Evolutionary conservation across 208 protist genomes (phyloP), one percentile per base, ranked within the genome.

Genomic region (Trypanosoma lewisi): DNA sequence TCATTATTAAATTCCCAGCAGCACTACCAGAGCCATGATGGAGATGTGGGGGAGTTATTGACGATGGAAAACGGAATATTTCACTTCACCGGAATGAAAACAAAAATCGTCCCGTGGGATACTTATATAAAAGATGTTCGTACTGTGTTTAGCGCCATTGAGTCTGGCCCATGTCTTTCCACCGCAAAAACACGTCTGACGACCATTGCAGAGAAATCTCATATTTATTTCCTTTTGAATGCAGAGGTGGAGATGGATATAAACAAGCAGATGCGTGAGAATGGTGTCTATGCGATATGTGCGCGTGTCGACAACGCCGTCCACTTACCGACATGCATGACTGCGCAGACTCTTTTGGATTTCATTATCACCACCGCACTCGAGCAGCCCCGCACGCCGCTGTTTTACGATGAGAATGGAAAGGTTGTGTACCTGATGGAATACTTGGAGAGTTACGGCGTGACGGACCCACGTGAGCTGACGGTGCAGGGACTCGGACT

Each of bases 401-500:
- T 93, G 11, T 89, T 82, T 63, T 55, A 75, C 8, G 69, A 87
- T 45, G 50, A 57, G 6, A n/a, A 30, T 0, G 67, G 64, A 1
- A 56, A 70, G 34, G 2, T 63, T 11, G 73, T 89, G 27, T 82
- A 78, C 3, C 67, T 97, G n/a, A 55, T 59, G 21, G 73, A 80
- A 16, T 87, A 87, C 64, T 73, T 97, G 37, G 69, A 83, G 52
- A 59, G 71, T 16, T 74, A 80, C 42, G 77, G 82, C 34, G 72
- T 95, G 12, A 53, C 56, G 1, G 63, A 93, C 56, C 80, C 91
- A 51, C 68, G 77, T 39, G 77, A 85, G 60, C 45, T 97, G 9
- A 95, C 89, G 28, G 80, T 93, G 19, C 87, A 90, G 62, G 91
- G 91, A 5, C 85, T 97, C 6, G 91, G 91, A 16, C 58, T 97